Evolutionary conservation across 2,329 filamentous ascomycete species (phyloP).

Genomic region (Aspergillus puulaauensis): DNA sequence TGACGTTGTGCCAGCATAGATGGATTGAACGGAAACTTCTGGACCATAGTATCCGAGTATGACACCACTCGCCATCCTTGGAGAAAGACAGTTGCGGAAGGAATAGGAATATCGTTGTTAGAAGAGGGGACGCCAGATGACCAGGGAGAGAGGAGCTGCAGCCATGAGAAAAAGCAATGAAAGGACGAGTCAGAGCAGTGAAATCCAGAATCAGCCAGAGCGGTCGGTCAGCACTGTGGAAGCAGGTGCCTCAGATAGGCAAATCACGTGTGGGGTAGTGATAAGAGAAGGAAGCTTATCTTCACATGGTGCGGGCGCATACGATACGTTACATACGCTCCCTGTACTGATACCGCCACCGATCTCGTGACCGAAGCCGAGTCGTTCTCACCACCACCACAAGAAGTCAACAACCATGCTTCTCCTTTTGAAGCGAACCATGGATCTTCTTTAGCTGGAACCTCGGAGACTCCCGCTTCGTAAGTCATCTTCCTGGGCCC

Average conservation of each 20-base stretch:
- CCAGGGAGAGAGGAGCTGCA: background rate
- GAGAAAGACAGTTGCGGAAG: background rate
- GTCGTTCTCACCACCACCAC: slow-evolving; percentile 5
- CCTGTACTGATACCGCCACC: background rate
- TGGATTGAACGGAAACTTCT: slow-evolving; percentile 11
- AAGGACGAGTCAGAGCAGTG: background rate
- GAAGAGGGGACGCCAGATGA: background rate
- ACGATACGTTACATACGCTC: background rate
- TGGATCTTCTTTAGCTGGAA: slow-evolving; percentile 5
- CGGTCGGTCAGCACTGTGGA: no score
- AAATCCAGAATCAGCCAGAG: background rate
- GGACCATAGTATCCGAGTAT: slow-evolving; percentile 16
- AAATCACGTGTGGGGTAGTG: background rate
- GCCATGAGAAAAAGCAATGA: slow-evolving; percentile 7
- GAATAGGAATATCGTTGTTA: background rate
- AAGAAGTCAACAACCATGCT: slow-evolving; percentile 4
- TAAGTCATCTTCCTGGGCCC: background rate
- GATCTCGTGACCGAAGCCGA: slow-evolving; percentile 2
- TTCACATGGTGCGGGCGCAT: background rate
- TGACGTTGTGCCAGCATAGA: slow-evolving; percentile 17
- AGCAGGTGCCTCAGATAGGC: background rate
- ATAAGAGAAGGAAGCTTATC: no score
- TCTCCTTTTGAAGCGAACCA: slow-evolving; percentile 3
- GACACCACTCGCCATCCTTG: slow-evolving; percentile 21
- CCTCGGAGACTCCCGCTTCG: slow-evolving; percentile 1